Base-by-base conservation (phyloP, 495 filamentous ascomycete species). In the Lophiotrema nucula region DNA sequence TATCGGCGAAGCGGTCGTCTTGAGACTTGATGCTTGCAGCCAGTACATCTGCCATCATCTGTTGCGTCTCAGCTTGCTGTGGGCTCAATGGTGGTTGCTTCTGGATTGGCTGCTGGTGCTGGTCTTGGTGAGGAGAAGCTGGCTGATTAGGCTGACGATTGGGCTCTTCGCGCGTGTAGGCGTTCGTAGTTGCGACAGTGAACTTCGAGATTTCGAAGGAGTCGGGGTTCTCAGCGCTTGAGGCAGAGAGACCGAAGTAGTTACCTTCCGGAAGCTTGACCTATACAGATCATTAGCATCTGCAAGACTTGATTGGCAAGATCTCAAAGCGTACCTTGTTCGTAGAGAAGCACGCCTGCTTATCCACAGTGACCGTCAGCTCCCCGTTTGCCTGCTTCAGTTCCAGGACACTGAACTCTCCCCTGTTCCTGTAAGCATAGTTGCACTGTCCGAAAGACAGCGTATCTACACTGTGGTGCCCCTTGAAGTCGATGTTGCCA, bases 161-260 rank as follows among this genome's bases (percentile, higher is more conserved):
- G 13, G 47, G 41, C 23, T 70, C 64, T 21, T 73, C 38, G 38
- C 62, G 48, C 2, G 69, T 64, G 26, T 58, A 65, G 16, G 68
- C 53, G 42, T 63, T 60, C 47, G 69, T 60, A 49, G 62, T 68
- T 13, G 64, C 79, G 31, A 92, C 78, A 33, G 88, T 74, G 65
- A 97, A 82, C 64, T 92, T 95, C 78, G 90, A 92, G 58, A 93
- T 71, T 72, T 98, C 93, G 69, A 96, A 96, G 24, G 90, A 95
- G 70, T 98, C 93, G 0, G 93, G 89, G 62, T 82, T 91, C 56
- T 97, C 91, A 24, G 90, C 89, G 6, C 89, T 90, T 3, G 87
- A 88, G 27, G 92, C 93, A 1, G 88, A 87, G 59, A 98, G 74
- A 67, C 93, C 93, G 56, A 95, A 89, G 70, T 81, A 82, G 73